phyloP scores from a whole-genome alignment of 345 rosid genomes.

The Arabidopsis arenosa region DNA sequence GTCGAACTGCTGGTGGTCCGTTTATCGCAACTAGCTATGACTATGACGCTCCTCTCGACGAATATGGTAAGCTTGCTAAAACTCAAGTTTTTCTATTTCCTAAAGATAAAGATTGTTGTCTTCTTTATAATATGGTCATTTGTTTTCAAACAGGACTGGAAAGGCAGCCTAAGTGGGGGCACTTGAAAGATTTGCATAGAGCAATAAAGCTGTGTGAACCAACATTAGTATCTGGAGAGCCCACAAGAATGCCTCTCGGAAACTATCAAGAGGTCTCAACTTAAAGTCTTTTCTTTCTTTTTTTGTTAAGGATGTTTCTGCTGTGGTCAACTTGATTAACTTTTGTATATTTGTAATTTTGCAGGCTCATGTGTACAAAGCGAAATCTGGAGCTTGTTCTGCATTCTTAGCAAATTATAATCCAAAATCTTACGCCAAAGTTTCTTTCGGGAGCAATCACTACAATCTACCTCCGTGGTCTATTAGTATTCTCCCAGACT shows the following conservation, averaged over 20 bases:
- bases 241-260: slow-evolving; percentile 73
- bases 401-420: slow-evolving; percentile 94
- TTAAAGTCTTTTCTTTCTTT: slow-evolving; percentile 12
- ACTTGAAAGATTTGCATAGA: slow-evolving; percentile 94
- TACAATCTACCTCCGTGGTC: slow-evolving; percentile 99
- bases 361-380: slow-evolving; percentile 90
- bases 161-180: slow-evolving; percentile 99
- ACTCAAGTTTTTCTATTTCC: background rate
- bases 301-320: slow-evolving; percentile 13
- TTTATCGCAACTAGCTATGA: slow-evolving; percentile 98
- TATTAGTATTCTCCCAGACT: slow-evolving; percentile 96
- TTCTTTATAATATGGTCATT: slow-evolving; percentile 10
- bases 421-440: slow-evolving; percentile 66
- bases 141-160: slow-evolving; percentile 61
- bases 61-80: slow-evolving; percentile 70
- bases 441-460: slow-evolving; percentile 75
- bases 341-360: slow-evolving; percentile 8
- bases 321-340: slow-evolving; percentile 17
- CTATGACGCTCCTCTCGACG: slow-evolving; percentile 96
- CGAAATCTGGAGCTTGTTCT: slow-evolving; percentile 82
- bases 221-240: slow-evolving; percentile 77
- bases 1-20: slow-evolving; percentile 99
- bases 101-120: slow-evolving; percentile 1
- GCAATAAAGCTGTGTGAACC: slow-evolving; percentile 93
- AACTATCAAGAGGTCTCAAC: slow-evolving; percentile 79